These are phyloP conservation scores for Phytopythium kandeliae DNA, from an alignment of 352 stramenopile genomes.

Conservation along the genomic window DNA sequence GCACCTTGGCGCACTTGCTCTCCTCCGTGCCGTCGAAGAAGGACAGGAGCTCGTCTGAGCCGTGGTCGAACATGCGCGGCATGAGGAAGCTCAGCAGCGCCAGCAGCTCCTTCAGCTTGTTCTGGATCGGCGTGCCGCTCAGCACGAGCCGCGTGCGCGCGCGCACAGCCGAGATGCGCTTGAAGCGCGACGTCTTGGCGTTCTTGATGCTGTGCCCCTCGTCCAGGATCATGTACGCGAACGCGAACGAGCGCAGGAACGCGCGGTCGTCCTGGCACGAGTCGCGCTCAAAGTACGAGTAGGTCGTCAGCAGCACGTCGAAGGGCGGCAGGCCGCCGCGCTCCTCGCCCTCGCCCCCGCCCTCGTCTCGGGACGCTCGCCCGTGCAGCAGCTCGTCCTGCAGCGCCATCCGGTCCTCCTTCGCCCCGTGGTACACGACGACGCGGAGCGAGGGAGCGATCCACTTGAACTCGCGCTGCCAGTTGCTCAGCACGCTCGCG, in stretches of 20 bases:
- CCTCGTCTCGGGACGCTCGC: too few relatives aligned
- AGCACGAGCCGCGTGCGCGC: slow-evolving; percentile 71
- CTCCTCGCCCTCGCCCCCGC: background rate
- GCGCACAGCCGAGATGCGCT: slow-evolving; percentile 77
- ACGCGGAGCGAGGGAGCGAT: slow-evolving; percentile 90
- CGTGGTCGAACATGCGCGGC: slow-evolving; percentile 87
- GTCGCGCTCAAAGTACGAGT: slow-evolving; percentile 90
- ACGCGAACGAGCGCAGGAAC: slow-evolving; percentile 71
- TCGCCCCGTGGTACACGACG: slow-evolving; percentile 78
- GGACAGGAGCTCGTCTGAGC: slow-evolving; percentile 67
- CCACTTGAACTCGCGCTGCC: slow-evolving; percentile 88
- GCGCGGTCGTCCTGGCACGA: slow-evolving; percentile 74
- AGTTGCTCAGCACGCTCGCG: slow-evolving; percentile 91
- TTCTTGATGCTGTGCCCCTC: slow-evolving; percentile 94
- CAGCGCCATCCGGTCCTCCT: slow-evolving; percentile 53
- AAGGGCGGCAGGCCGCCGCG: slow-evolving; percentile 34
- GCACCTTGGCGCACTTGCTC: slow-evolving; percentile 81
- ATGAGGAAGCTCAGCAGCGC: slow-evolving; percentile 90
- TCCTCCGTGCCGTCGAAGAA: slow-evolving; percentile 82
- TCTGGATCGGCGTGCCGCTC: slow-evolving; percentile 88
- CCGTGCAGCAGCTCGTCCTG: slow-evolving; percentile 31
- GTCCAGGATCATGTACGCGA: slow-evolving; percentile 93
- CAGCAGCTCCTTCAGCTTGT: slow-evolving; percentile 85
- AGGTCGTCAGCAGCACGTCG: slow-evolving; percentile 89
- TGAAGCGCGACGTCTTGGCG: slow-evolving; percentile 85